Base-by-base conservation (phyloP, 106 monocot genomes). In the Iris macrosiphon region DNA sequence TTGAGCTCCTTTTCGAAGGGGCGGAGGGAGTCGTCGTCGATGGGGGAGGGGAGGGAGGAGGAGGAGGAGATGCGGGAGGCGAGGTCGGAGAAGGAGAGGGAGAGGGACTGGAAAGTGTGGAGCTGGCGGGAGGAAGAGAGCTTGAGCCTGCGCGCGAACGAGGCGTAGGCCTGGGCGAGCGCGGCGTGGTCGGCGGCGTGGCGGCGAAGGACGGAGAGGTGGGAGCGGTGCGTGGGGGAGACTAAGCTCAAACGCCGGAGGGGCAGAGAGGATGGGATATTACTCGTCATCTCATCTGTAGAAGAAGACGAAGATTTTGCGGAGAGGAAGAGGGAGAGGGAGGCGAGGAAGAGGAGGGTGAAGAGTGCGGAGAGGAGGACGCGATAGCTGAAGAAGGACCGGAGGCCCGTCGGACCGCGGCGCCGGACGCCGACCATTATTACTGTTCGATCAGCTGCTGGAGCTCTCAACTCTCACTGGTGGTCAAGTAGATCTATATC, bases 1-100 rank as follows among this genome's bases (percentile, higher is more conserved):
- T 83, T 86, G 55, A 74, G 63, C 46, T 90, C 89, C 72, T 90
- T 90, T 69, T 96, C 96, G 29, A 90, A 28, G 18, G 62, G 51
- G 10, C 71, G 66, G 24, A 90, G 57, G 31, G 69, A 16, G 39
- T 84, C 84, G 28, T 84, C 84, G 58, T 89, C 76, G 50, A 34
- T 27, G 6, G 51, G 7, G 40, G 43, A 27, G 15, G 51, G 7
- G 34, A 59, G 17, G 37, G 45, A 43, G n/a, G 46, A 68, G n/a
- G n/a, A n/a, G n/a, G n/a, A n/a, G n/a, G n/a, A n/a, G 37, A 85
- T 33, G 35, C 74, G 74, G 55, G 73, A 35, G 48, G 82, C 45
- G 41, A 80, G 63, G 24, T 57, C 39, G 11, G 83, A 71, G 70
- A 87, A 70, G 32, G 65, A 66, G 42, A 48, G 17, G 43, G 79